Percentiles rank a stretch among this genome's conserved stretches.
phyloP scores from a whole-genome alignment of 176 grass and related monocot genomes.

The Lolium perenne region DNA sequence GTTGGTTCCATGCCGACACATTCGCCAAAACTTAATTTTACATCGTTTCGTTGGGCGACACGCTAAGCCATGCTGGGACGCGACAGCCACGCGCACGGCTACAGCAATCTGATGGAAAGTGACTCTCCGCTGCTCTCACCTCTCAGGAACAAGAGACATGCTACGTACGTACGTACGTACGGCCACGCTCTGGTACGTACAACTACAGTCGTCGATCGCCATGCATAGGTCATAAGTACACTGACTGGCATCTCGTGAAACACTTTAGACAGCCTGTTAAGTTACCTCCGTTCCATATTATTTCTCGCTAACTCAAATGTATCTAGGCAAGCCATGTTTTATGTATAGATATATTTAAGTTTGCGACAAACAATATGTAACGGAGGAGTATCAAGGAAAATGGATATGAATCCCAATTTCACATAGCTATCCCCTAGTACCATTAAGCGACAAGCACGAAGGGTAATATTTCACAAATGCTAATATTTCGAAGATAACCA shows the following conservation, averaged over 20 bases:
- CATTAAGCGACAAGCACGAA: no score
- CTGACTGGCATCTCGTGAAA: background rate
- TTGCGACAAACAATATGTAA: no score
- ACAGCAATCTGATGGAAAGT: conserved; percentile 15
- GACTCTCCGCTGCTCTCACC: background rate
- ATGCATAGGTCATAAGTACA: background rate
- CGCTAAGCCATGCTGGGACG: conserved; percentile 10
- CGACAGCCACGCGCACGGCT: background rate
- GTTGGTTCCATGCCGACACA: conserved; percentile 42
- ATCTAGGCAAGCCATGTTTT: no score
- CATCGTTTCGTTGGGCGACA: background rate
- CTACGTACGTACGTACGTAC: background rate
- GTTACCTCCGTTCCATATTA: no score
- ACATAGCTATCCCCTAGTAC: no score
- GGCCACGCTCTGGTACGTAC: no score
- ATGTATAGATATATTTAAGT: no score
- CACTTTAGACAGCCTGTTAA: background rate
- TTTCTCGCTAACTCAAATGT: no score
- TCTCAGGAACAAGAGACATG: background rate
- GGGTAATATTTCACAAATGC: no score
- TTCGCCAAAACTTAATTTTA: background rate
- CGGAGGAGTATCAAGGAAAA: no score
- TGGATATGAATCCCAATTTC: no score
- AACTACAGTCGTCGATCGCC: background rate
- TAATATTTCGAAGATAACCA: no score